Evolutionary conservation across 2,329 filamentous ascomycete genomes (phyloP).

Genomic region (Xylaria sp.): DNA sequence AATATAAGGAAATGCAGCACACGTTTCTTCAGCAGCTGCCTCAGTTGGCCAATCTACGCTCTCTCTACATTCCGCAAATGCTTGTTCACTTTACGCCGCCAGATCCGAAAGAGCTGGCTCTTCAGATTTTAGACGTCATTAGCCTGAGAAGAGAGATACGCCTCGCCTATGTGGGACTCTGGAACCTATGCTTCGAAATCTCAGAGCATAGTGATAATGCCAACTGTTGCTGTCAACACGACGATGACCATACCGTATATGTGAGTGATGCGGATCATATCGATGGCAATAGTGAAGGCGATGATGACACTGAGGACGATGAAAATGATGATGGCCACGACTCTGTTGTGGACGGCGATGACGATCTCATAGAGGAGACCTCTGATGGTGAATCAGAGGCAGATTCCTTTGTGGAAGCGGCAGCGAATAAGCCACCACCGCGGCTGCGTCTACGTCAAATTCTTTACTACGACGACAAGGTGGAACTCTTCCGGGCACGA

Average conservation of each 20-base stretch:
- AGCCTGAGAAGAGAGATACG: conserved; percentile 79
- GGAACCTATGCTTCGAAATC: conserved; percentile 84
- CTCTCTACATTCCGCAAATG: conserved; percentile 76
- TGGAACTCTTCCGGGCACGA: conserved; percentile 81
- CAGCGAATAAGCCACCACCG: conserved; percentile 52
- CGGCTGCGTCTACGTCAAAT: conserved; percentile 78
- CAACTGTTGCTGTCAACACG: conserved; percentile 37
- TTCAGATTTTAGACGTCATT: conserved; percentile 82
- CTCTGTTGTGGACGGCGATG: conserved; percentile 56
- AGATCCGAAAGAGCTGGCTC: conserved; percentile 71
- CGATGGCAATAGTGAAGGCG: conserved; percentile 51
- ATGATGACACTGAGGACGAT: conserved; percentile 55
- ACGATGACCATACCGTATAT: conserved; percentile 35
- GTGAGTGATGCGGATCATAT: conserved; percentile 48
- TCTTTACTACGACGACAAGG: conserved; percentile 84
- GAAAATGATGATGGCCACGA: conserved; percentile 54
- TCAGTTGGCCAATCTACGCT: conserved; percentile 74
- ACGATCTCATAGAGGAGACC: conserved; percentile 53
- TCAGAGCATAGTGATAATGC: conserved; percentile 62
- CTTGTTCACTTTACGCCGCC: conserved; percentile 44
- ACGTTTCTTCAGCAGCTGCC: conserved; percentile 81
- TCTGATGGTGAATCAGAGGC: conserved; percentile 62
- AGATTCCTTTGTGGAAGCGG: conserved; percentile 62
- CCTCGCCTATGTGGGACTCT: conserved; percentile 80
- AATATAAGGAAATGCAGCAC: conserved; percentile 63